Evolutionary conservation across 371 early-diverging fungal genomes (phyloP), one percentile per base, ranked within the genome.

Genomic region (Zychaea mexicana): DNA sequence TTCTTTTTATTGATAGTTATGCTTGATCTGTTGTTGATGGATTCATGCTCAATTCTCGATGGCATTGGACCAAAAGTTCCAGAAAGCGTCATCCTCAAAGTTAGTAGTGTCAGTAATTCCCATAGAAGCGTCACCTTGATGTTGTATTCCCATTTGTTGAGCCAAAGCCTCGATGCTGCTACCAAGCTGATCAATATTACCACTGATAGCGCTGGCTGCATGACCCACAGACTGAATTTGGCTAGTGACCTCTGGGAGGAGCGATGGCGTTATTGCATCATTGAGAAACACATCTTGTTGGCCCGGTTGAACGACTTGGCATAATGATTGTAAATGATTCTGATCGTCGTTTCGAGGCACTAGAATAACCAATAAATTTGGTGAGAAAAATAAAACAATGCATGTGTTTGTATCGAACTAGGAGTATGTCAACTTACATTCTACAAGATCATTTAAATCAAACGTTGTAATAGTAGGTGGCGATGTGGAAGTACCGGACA

Each of bases 151-250:
- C 30, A 81, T 68, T 47, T 81, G 74, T 13, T 76, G 67, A n/a
- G 74, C 77, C 2, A 80, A 52, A 19, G 72, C 68, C 28, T 77
- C 76, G 33, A 80, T 68, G 31, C 72, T 71, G 2, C 57, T 57
- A 7, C 72, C 81, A 3, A 80, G 57, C 27, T 70, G 70, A 39
- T 78, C 74, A 42, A 81, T 81, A 38, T 76, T 71, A 36, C 74
- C 67, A 36, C 64, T 76, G 10, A 80, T 64, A 19, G 68, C 66
- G 55, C 74, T 45, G 6, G 42, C 42, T 13, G 42, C 42, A 42
- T 42, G 13, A 42, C 42, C 42, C n/a, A 72, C 57, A 21, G 59
- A 59, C 0, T 65, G 58, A 13, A 79, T 73, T 31, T 65, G 66
- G 31, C 67, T 63, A 15, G 70, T 66, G 2, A 71, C 57, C 33